Base-by-base conservation (phyloP, 2,329 filamentous ascomycete genomes). In the Fusarium dlaminii region DNA sequence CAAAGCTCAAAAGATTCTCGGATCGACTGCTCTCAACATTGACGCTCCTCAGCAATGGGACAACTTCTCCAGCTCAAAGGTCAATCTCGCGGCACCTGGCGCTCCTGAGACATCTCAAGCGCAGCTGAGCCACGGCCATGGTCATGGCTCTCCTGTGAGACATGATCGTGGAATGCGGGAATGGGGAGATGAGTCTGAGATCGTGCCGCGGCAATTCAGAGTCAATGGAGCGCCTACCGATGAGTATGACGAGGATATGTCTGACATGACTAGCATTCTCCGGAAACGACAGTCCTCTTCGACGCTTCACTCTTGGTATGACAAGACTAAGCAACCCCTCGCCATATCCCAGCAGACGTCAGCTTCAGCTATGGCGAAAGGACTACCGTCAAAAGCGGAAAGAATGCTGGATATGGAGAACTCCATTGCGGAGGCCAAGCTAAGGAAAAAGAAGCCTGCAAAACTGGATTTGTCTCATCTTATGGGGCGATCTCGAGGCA, bases 341-440 rank as follows among this genome's bases (percentile, higher is more conserved):
- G 84, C 87, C n/a, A 86, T 89, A 68, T 89, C 88, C 2, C 88
- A 90, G 75, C 88, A 90, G 77, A 90, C 89, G 1, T 89, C 88
- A 1, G 86, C 84, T 48, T 89, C 88, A 3, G 86, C 88, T 67
- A 90, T 90, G 85, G 87, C 88, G 29, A 89, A 88, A 73, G 88
- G 87, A 8, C 78, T 86, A 10, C 87, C 88, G 0, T 77, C 82
- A 49, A 89, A 89, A 73, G 82, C 85, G 1, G 83, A 83, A 59
- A 80, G 82, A 45, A 76, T 87, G 52, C 81, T 89, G 29, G 86
- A 88, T 71, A 83, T 87, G 62, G 84, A 87, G 73, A 73, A 78
- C 77, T 45, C 74, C 54, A 36, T 76, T 51, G 54, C 69, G 17
- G 63, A 80, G 22, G 59, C 72, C 27, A 77, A 78, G 66, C 30